A percentile compares a stretch with the other conserved stretches of the same genome.
Evolutionary conservation across 2,329 filamentous ascomycete species (phyloP).

Genomic region (Talaromyces atroroseus): DNA sequence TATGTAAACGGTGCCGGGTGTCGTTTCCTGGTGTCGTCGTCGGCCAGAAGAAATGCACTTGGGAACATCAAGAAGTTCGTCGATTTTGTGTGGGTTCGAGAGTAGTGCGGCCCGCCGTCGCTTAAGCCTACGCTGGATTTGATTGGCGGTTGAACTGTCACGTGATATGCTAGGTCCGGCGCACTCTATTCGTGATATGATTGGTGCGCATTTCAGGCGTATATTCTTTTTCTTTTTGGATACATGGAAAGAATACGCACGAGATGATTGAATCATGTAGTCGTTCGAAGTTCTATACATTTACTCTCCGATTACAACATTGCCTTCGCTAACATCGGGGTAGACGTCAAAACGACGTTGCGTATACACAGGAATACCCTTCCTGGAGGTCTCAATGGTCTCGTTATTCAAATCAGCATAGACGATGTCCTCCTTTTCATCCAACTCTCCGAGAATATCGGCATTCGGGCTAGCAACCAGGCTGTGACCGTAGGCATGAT

Average conservation of each 20-base stretch:
- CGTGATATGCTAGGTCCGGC: neutral
- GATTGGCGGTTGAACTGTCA: neutral
- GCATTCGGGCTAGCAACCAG: conserved; percentile 85
- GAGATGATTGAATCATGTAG: neutral
- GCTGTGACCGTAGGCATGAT: conserved; percentile 90
- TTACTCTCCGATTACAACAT: conserved; percentile 4
- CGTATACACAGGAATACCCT: conserved; percentile 73
- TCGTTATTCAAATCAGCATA: conserved; percentile 64
- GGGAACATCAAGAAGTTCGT: conserved; percentile 12
- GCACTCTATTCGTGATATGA: neutral
- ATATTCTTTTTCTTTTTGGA: neutral
- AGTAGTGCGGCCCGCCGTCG: conserved; percentile 2
- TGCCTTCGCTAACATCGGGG: conserved; percentile 70
- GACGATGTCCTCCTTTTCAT: conserved; percentile 70
- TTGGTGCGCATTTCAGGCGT: neutral
- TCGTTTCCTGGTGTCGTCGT: conserved; percentile 32
- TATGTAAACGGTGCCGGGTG: conserved; percentile 30
- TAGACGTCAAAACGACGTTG: conserved; percentile 96
- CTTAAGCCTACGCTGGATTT: neutral
- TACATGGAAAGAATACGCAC: neutral
- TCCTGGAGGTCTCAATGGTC: conserved; percentile 68
- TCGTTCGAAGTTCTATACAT: no score
- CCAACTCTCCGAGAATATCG: conserved; percentile 70
- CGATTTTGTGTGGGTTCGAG: conserved; percentile 12
- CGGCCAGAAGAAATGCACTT: conserved; percentile 20